Evolutionary conservation across 2,329 filamentous ascomycete genomes (phyloP).

Genomic region (Chaetomium sp.): DNA sequence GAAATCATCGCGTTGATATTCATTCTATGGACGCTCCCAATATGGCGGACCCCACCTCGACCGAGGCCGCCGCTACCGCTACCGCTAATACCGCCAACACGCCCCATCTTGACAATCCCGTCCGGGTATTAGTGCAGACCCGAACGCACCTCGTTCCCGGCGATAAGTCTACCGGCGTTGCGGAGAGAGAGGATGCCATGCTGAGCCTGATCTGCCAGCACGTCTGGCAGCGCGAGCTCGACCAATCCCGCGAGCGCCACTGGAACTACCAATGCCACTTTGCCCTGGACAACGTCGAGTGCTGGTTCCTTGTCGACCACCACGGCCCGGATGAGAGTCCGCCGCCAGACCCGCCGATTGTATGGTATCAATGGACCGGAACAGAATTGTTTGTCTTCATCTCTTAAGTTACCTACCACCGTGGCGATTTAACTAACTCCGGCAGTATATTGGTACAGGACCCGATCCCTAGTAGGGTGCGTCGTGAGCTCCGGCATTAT

Average conservation of each 20-base stretch:
- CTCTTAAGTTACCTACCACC: not conserved
- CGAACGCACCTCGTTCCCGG: conserved; percentile 4
- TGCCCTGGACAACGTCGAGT: not conserved
- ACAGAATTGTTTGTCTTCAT: not conserved
- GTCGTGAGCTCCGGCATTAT: not conserved
- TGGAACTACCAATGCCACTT: not conserved
- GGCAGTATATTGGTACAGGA: not conserved
- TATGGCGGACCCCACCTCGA: not conserved
- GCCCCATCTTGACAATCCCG: not conserved
- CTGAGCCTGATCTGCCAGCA: conserved; percentile 1
- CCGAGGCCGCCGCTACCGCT: not conserved
- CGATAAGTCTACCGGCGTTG: not conserved
- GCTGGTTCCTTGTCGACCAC: conserved; percentile 5
- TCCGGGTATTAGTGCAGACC: conserved; percentile 3
- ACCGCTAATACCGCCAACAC: not conserved
- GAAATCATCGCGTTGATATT: too few species aligned
- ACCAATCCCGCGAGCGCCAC: not conserved
- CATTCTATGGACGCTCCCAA: too few species aligned
- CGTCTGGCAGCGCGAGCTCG: conserved; percentile 3
- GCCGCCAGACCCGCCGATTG: not conserved
- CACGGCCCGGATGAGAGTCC: not conserved
- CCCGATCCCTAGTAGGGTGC: not conserved
- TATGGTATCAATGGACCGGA: conserved; percentile 1
- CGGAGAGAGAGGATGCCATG: not conserved
- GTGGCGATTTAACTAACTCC: not conserved